Percentiles rank a stretch among this genome's conserved stretches.
Evolutionary conservation across 2,329 filamentous ascomycete species (phyloP).

Genomic region (Mycogone perniciosa): DNA sequence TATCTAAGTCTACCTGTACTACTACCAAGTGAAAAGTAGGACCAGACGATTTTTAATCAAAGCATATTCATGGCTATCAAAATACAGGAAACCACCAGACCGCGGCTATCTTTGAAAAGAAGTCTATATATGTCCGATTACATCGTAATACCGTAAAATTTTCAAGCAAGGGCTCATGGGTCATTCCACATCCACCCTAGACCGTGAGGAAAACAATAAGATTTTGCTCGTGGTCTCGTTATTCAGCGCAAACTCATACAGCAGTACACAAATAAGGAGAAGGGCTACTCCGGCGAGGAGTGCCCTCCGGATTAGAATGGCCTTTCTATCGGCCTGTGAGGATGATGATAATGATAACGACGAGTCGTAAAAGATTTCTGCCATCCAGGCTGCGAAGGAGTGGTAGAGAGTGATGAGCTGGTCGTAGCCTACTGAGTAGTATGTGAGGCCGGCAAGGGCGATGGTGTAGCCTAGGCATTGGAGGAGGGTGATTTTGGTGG

Average conservation of each 20-base stretch:
- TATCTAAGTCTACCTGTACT: too few relatives aligned
- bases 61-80: not conserved
- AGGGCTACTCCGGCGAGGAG: conserved; percentile 15
- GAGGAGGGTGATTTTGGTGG: conserved; percentile 60
- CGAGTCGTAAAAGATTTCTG: conserved; percentile 18
- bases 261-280: conserved; percentile 22
- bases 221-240: not conserved
- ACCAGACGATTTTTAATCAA: not conserved
- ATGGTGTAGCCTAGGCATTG: conserved; percentile 75
- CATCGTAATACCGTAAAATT: too few relatives aligned
- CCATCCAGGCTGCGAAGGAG: conserved; percentile 19
- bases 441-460: conserved; percentile 48
- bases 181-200: not conserved
- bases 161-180: too few relatives aligned
- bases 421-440: conserved; percentile 42
- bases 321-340: not conserved
- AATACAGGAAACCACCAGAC: too few relatives aligned
- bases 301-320: conserved; percentile 4
- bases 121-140: not conserved
- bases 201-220: not conserved
- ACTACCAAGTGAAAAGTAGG: too few relatives aligned
- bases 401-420: conserved; percentile 23
- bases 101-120: not conserved
- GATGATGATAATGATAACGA: not conserved
- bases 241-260: conserved; percentile 10